Base-by-base conservation (phyloP, 257 asterid species). In the Jaltomata sinuosa region DNA sequence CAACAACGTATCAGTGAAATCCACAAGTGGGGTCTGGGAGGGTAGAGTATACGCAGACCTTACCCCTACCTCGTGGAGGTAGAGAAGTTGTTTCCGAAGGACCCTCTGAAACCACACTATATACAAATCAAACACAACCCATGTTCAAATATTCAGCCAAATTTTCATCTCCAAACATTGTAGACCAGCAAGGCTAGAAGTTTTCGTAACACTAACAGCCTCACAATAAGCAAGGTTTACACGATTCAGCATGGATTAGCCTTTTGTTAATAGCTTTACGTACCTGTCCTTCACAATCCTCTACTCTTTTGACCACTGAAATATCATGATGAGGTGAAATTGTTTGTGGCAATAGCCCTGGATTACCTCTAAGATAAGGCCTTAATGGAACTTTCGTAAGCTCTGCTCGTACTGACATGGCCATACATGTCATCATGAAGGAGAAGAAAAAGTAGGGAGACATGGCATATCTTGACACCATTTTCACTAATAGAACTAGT, bases 291-390 rank as follows among this genome's bases (percentile, higher is more conserved):
- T 74, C 31, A 36, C 61, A 49, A 76, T 11, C 62, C 27, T 47
- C 62, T 4, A 76, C 18, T 76, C 45, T 29, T 76, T 76, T 27
- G 61, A 76, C 62, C 5, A 8, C 81, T 27, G 62, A 49, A 76
- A 5, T 8, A 76, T 50, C 62, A 76, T 47, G 27, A 76, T 5
- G 11, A 2, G 62, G 54, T 27, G 81, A 10, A 76, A 76, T 29
- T 47, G 42, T 5, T 47, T 50, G 42, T 27, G 62, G 62, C 5
- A 76, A 76, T 49, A 49, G 27, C 16, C 62, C 81, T 49, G 81
- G 81, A 49, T 76, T 76, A 27, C 81, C 81, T 76, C 81, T 76
- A 76, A 76, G 81, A 49, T 47, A 76, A 76, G 81, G 62, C 81
- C 81, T 76, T 29, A 16, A 76, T 49, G 81, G 42, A 76, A 49